Conservation (phyloP, 257 asterid genomes). For the Solanum paucissectum region DNA sequence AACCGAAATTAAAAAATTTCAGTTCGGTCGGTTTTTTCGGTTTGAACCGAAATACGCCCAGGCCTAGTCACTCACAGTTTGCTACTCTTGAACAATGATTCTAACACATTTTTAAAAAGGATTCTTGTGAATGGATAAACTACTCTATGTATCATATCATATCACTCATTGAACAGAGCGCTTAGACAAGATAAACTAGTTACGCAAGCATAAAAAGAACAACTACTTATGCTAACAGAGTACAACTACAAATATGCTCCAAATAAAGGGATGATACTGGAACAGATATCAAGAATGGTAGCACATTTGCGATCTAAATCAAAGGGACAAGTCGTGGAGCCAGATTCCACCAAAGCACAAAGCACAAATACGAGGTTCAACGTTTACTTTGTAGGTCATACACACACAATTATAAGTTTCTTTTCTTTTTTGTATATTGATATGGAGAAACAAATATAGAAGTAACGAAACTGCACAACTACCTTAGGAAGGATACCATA, state of each 20-base stretch:
- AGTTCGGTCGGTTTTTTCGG: too few species aligned
- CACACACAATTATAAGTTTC: neutral
- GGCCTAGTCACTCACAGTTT: neutral
- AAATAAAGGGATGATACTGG: neutral
- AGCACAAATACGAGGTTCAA: neutral
- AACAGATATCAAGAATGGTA: neutral
- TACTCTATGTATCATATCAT: neutral
- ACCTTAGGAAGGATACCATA: conserved; percentile 32
- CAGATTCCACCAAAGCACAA: neutral
- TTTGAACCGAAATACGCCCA: too few species aligned
- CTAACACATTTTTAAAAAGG: neutral
- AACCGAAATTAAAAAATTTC: too few species aligned
- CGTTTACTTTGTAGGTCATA: neutral
- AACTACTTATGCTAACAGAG: neutral
- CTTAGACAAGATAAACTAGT: neutral
- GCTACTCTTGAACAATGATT: neutral
- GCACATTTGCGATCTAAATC: neutral
- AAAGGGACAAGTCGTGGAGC: neutral
- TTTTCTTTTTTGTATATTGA: neutral
- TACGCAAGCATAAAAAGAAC: neutral
- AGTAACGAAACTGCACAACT: neutral
- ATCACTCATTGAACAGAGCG: neutral
- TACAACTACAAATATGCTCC: neutral
- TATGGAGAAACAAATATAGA: neutral
- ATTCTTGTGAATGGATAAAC: neutral